These are phyloP conservation scores for Coniochaeta hoffmannii DNA, from an alignment of 2,329 filamentous ascomycete genomes.

Conservation along the genomic window DNA sequence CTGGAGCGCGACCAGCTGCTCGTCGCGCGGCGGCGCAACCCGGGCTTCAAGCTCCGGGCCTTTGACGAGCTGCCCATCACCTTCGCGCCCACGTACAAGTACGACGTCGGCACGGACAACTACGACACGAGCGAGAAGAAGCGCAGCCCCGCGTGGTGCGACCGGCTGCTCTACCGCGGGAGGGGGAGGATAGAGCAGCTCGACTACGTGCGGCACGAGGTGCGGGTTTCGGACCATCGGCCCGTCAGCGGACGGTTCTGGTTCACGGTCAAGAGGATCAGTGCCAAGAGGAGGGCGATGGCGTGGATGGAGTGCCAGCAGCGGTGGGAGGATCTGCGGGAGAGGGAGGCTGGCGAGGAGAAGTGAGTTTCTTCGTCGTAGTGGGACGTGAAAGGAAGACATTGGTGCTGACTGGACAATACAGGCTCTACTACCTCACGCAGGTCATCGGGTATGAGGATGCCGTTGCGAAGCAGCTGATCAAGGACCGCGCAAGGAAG, in stretches of 20 bases:
- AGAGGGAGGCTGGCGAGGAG: constrained; percentile 60
- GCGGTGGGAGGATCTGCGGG: constrained; percentile 65
- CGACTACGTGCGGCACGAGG: constrained; percentile 83
- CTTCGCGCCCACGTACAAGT: constrained; percentile 97
- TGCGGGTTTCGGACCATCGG: constrained; percentile 84
- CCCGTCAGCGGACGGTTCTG: constrained; percentile 83
- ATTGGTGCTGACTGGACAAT: constrained; percentile 1
- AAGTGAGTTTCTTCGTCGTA: constrained; percentile 53
- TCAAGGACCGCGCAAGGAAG: constrained; percentile 30
- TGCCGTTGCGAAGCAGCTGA: constrained; percentile 38
- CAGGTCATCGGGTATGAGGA: constrained; percentile 46
- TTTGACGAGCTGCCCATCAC: constrained; percentile 88
- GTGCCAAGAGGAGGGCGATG: constrained; percentile 54
- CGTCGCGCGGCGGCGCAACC: constrained; percentile 80
- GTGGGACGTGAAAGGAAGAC: neutral
- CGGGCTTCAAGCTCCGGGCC: constrained; percentile 77
- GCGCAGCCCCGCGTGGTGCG: constrained; percentile 91
- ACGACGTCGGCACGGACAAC: constrained; percentile 88
- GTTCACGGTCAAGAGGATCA: constrained; percentile 77
- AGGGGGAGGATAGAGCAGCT: constrained; percentile 69
- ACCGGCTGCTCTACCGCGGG: constrained; percentile 82
- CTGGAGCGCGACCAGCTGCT: constrained; percentile 91
- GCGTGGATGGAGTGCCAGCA: constrained; percentile 69
- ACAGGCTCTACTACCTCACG: constrained; percentile 43
- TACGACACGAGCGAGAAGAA: constrained; percentile 96